Conservation (phyloP, 2,329 filamentous ascomycete genomes). For the Pestalotiopsis fici region DNA sequence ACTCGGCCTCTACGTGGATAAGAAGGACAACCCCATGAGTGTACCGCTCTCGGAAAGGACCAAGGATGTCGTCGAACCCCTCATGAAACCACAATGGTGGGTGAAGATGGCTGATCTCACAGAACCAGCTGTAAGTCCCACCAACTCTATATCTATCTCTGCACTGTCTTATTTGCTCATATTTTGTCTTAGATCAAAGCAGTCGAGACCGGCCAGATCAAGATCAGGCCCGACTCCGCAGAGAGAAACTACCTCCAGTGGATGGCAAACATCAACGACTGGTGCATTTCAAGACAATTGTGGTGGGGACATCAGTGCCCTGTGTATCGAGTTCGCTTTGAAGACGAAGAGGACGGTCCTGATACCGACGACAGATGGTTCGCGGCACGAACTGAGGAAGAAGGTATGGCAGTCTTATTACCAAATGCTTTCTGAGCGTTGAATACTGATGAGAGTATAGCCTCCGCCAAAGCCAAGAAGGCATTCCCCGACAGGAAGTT, state of each 20-base stretch:
- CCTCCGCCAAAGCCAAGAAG: too few species aligned
- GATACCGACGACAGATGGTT: neutral
- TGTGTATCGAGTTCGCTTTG: neutral
- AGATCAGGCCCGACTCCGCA: conserved; percentile 77
- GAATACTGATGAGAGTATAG: too few species aligned
- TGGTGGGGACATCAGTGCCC: conserved; percentile 92
- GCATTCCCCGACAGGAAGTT: too few species aligned
- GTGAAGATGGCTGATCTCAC: conserved; percentile 72
- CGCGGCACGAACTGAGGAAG: neutral
- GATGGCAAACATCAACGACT: conserved; percentile 85
- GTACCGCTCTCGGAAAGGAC: conserved; percentile 65
- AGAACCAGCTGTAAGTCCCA: too few species aligned
- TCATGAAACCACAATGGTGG: conserved; percentile 98
- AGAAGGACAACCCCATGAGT: too few species aligned
- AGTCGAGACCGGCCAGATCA: conserved; percentile 78
- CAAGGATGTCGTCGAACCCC: conserved; percentile 90
- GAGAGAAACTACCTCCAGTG: conserved; percentile 85
- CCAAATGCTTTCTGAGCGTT: too few species aligned
- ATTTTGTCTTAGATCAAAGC: too few species aligned
- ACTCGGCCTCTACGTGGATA: too few species aligned
- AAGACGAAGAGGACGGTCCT: neutral
- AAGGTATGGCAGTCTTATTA: neutral
- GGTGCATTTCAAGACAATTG: conserved; percentile 90
- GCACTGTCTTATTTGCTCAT: too few species aligned
- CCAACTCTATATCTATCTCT: too few species aligned